phyloP scores from a whole-genome alignment of 2,329 filamentous ascomycete species.

The Anthostomella pinea region DNA sequence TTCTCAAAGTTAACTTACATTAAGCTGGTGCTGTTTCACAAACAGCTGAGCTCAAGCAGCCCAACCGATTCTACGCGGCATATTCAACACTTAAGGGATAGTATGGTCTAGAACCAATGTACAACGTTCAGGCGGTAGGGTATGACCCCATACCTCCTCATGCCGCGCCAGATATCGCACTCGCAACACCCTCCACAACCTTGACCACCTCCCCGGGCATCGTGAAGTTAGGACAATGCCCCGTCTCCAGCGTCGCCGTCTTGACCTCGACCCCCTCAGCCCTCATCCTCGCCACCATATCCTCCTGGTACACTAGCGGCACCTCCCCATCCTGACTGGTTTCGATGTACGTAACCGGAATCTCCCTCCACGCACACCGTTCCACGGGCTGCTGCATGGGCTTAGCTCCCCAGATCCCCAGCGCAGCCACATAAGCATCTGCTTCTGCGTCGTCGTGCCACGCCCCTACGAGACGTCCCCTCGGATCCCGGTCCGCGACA shows the following conservation, averaged over 20 bases:
- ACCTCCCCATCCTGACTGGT: background rate
- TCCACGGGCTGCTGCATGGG: background rate
- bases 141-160: too few species aligned
- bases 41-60: too few species aligned
- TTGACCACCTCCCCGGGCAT: background rate
- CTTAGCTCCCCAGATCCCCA: background rate
- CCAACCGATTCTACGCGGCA: too few species aligned
- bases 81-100: too few species aligned
- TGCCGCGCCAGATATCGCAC: too few species aligned
- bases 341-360: background rate
- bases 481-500: constrained; percentile 2
- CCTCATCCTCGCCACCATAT: background rate
- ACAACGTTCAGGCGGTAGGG: too few species aligned
- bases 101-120: too few species aligned
- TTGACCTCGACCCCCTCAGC: background rate
- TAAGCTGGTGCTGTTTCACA: too few species aligned
- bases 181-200: background rate
- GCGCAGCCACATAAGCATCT: background rate
- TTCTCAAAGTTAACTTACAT: too few species aligned
- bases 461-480: constrained; percentile 18
- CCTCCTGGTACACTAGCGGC: background rate
- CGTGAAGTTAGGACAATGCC: constrained; percentile 1
- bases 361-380: constrained; percentile 2
- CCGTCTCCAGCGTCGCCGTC: background rate
- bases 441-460: background rate